A percentile compares a stretch with the other conserved stretches of the same genome.
Conservation (phyloP, 2,329 filamentous ascomycete species). For the Ophiosphaerella herpotricha region DNA sequence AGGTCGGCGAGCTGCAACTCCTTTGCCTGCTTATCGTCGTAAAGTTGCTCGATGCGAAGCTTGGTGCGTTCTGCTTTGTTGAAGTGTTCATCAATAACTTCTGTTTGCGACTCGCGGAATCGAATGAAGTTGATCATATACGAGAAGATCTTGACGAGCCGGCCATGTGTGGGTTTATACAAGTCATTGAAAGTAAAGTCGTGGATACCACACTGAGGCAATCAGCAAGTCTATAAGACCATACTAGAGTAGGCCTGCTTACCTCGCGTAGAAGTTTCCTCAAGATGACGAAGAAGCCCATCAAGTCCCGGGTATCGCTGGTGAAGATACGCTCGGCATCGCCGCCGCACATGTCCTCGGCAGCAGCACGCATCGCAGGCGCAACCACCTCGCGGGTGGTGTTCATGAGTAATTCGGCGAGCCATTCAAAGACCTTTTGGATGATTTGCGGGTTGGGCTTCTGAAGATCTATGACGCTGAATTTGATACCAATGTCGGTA, state of each 20-base stretch:
- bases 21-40: constrained; percentile 84
- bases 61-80: constrained; percentile 89
- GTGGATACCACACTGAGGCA: constrained; percentile 75
- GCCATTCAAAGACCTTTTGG: constrained; percentile 98
- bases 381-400: constrained; percentile 91
- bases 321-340: constrained; percentile 79
- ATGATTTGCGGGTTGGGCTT: constrained; percentile 95
- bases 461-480: constrained; percentile 82
- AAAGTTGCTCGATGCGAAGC: constrained; percentile 82
- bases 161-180: constrained; percentile 85
- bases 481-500: constrained; percentile 91
- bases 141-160: constrained; percentile 92
- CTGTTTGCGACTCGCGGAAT: constrained; percentile 90
- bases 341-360: constrained; percentile 83
- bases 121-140: constrained; percentile 99
- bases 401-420: constrained; percentile 92
- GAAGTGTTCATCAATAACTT: constrained; percentile 89
- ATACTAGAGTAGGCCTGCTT: constrained; percentile 4
- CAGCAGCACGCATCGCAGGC: constrained; percentile 90
- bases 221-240: constrained; percentile 11
- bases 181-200: constrained; percentile 95
- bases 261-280: constrained; percentile 75
- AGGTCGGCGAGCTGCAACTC: constrained; percentile 80
- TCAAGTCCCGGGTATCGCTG: constrained; percentile 85
- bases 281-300: constrained; percentile 92